Evolutionary conservation across 306 rosid genomes (phyloP).

Genomic region (Senna tora): DNA sequence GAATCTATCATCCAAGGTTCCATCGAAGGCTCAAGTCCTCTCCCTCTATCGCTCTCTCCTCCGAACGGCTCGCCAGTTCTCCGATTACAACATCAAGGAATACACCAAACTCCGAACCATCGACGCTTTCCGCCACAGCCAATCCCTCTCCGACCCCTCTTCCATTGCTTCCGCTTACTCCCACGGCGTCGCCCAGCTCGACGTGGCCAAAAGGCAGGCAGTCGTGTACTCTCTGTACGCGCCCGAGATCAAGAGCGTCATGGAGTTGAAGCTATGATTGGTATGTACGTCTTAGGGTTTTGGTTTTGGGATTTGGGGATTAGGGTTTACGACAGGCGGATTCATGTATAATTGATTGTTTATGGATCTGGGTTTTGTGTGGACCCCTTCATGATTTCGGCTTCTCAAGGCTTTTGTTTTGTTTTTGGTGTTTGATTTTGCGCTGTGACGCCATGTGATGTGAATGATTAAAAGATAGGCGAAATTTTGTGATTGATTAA

Average conservation of each 20-base stretch:
- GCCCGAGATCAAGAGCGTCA: constrained; percentile 63
- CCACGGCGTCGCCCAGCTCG: constrained; percentile 60
- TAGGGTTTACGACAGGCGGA: constrained; percentile 13
- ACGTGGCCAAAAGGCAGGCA: constrained; percentile 64
- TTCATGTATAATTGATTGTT: not conserved
- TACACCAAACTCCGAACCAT: constrained; percentile 71
- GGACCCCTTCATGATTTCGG: not conserved
- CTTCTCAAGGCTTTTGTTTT: not conserved
- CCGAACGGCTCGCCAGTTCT: constrained; percentile 59
- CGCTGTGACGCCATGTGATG: not conserved
- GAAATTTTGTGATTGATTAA: no score
- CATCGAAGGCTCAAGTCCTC: constrained; percentile 49
- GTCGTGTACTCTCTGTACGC: constrained; percentile 66
- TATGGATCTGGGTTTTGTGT: not conserved
- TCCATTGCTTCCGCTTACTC: constrained; percentile 49
- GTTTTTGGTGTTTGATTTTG: not conserved
- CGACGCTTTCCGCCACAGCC: constrained; percentile 66
- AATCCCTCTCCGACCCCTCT: constrained; percentile 52
- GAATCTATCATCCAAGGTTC: not conserved
- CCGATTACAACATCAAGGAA: constrained; percentile 80
- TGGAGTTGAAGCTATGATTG: constrained; percentile 48
- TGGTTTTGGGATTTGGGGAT: not conserved
- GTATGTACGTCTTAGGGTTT: not conserved
- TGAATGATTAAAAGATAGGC: not conserved
- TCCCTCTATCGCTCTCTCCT: constrained; percentile 62